Base-by-base conservation (phyloP, 345 rosid genomes). In the Rhodamnia argentea region DNA sequence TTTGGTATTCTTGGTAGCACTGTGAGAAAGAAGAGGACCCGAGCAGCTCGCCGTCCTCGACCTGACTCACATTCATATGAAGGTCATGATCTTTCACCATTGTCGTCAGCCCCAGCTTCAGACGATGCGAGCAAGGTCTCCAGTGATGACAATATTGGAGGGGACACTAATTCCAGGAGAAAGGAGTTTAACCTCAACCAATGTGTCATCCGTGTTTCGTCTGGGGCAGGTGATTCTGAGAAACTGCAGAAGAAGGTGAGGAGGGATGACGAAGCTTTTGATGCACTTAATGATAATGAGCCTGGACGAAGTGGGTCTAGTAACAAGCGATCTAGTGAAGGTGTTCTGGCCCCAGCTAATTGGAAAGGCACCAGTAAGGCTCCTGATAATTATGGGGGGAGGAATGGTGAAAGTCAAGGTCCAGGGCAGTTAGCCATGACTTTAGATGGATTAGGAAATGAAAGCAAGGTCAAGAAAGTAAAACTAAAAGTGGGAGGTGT, bases 131-230 rank as follows among this genome's bases (percentile, higher is more conserved):
- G 90, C 89, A 96, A 92, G 92, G 91, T 89, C 57, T 94, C 96
- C 3, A 92, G 94, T 89, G 96, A 95, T 88, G 98, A 96, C 86
- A 93, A 88, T 74, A 89, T 82, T 2, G 92, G 93, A 20, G 90
- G 82, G 74, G 93, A 93, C 86, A 84, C 88, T 54, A 93, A 89
- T 88, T 89, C 91, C 74, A 91, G 86, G 86, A 90, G 90, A 90
- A 95, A 95, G 91, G 96, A 95, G 89, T 91, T 93, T 87, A 93
- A 89, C 89, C 92, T 97, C 87, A 95, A 93, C 88, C 97, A 93
- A 52, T 91, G 92, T 55, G 88, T 92, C 83, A 89, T 92, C 10
- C 91, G 91, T 84, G 88, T 88, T 86, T 89, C 92, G 89, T 89
- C 93, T 83, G 86, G 90, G 57, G 70, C 86, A 4, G 90, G 86